These are phyloP conservation scores for Scheffersomyces illinoinensis DNA, from an alignment of 1,139 yeast species.

Conservation along the genomic window DNA sequence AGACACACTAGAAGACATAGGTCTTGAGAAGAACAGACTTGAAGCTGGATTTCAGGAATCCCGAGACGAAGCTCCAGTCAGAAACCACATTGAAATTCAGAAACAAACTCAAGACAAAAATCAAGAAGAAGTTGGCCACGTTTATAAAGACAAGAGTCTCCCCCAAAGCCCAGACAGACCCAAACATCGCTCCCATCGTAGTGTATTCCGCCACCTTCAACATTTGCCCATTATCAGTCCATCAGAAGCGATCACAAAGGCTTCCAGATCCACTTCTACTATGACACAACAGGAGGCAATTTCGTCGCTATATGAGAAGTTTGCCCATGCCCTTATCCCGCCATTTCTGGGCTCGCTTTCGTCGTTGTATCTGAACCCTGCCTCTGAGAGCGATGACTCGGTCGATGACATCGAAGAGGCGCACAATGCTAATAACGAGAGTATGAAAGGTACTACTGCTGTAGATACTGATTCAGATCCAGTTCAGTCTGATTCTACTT, in stretches of 20 bases:
- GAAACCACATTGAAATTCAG: background rate
- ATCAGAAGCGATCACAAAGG: background rate
- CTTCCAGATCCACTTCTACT: background rate
- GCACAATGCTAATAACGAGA: background rate
- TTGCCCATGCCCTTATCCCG: slow-evolving; percentile 8
- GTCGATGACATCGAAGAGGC: slow-evolving; percentile 1
- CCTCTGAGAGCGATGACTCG: slow-evolving; percentile 4
- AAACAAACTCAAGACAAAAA: background rate
- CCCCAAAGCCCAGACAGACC: background rate
- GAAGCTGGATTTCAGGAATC: background rate
- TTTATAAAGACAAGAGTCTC: background rate
- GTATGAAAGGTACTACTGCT: background rate
- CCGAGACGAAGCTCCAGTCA: background rate
- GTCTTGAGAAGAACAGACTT: background rate
- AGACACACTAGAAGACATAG: background rate
- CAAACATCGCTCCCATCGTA: background rate
- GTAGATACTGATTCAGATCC: background rate
- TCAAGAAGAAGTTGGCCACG: background rate
- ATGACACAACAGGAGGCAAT: background rate
- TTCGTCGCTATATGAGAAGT: slow-evolving; percentile 1
- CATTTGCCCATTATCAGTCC: background rate
- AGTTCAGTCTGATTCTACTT: background rate
- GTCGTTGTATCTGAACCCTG: slow-evolving; percentile 3
- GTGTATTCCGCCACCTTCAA: background rate
- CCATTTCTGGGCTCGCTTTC: slow-evolving; percentile 1